A percentile compares a stretch with the other conserved stretches of the same genome.
phyloP scores from a whole-genome alignment of 1,284 basidiomycete species.

The Pseudozyma thailandica region DNA sequence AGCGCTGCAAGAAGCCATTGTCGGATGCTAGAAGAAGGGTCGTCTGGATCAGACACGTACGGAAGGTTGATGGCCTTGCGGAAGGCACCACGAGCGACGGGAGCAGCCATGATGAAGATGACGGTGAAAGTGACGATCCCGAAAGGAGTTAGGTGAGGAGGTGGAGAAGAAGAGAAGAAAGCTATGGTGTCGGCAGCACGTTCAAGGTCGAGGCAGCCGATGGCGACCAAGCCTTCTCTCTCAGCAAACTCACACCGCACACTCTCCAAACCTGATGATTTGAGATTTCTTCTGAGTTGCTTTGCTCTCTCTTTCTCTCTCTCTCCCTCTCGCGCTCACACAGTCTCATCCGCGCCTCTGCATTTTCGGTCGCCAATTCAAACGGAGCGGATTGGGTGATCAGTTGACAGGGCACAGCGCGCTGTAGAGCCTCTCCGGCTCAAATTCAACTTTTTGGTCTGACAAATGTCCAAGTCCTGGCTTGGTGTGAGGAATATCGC shows the following conservation, averaged over 20 bases:
- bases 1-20: background rate
- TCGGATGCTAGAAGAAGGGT: conserved; percentile 4
- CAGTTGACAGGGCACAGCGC: conserved; percentile 2
- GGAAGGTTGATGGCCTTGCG: conserved; percentile 78
- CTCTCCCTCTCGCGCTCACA: no score
- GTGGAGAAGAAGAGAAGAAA: conserved; percentile 12
- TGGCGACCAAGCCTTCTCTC: conserved; percentile 18
- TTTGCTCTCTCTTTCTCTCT: background rate
- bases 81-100: conserved; percentile 57
- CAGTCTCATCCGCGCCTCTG: background rate
- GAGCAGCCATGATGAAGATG: conserved; percentile 50
- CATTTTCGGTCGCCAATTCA: conserved; percentile 20
- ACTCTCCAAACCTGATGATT: background rate
- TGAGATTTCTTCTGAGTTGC: conserved; percentile 16
- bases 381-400: conserved; percentile 32
- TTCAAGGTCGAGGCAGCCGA: conserved; percentile 10
- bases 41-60: conserved; percentile 31
- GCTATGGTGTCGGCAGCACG: conserved; percentile 19
- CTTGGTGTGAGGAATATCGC: conserved; percentile 9
- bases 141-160: conserved; percentile 27
- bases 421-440: background rate
- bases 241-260: background rate
- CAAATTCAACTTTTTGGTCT: conserved; percentile 2
- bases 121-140: conserved; percentile 24
- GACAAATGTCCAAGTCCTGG: conserved; percentile 27